Evolutionary conservation across 768 basidiomycete genomes (phyloP), one percentile per base, ranked within the genome.

Genomic region (Serendipita indica): DNA sequence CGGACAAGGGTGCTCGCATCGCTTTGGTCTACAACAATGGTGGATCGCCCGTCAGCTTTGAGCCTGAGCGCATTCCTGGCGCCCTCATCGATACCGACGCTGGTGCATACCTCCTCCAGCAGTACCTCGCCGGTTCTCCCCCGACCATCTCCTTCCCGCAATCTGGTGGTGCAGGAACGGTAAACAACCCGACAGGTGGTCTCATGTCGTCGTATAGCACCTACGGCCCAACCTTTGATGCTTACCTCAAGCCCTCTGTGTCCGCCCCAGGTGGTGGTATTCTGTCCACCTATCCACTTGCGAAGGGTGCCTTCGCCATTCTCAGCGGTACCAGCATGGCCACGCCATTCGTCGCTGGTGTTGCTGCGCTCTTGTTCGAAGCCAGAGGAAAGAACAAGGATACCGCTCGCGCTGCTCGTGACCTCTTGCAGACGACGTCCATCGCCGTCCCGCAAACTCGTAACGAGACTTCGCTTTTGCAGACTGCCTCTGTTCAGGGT

Each of bases 171-270:
- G n/a, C 27, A 16, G 62, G 63, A 18, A 62, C 65, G 30, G 20
- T 65, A 22, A 60, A 65, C 20, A 70, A 72, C 61, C 60, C 60
- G 20, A 64, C 43, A 20, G 69, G 67, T n/a, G 69, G 69, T 14
- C 63, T 66, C n/a, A 64, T 67, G 1, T 67, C 65, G 3, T 58
- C 62, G 45, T 68, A 66, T 60, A 66, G 66, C 34, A 58, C 65
- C 10, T 68, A 65, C 41, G 72, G 72, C 3, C 72, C 71, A 2
- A 69, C 72, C n/a, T 68, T 69, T 62, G 71, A 72, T 58, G 39
- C 65, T 18, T 61, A 52, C 43, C 57, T 64, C 62, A 68, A 68
- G 58, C 63, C 63, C 1, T 58, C 63, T 18, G 28, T 65, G 32
- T 28, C 60, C 4, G 65, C 62, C 18, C 65, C 65, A 3, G 63